Evolutionary conservation across 371 early-diverging fungal species (phyloP), one percentile per base, ranked within the genome.

Genomic region (Mortierella polycephala): DNA sequence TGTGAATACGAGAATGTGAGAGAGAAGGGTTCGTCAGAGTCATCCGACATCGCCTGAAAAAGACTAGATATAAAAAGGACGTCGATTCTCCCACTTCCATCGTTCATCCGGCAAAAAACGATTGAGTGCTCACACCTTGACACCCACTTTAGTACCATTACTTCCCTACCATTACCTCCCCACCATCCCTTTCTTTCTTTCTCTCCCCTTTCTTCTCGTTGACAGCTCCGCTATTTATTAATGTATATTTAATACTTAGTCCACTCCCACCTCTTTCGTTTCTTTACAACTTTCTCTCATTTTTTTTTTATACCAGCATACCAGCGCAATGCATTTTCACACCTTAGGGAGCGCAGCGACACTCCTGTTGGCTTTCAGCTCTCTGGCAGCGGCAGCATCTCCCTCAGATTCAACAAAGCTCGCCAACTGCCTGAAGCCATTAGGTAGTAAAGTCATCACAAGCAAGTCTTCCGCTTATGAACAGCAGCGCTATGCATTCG

Each of bases 401-500:
- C 49, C 71, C 23, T 39, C 61, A 13, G 39, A 53, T 39, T 50
- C 55, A 10, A 11, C 20, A 16, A 44, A 62, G 11, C 51, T 75
- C 50, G 12, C 49, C 70, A 60, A 20, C 16, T 71, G 55, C 56
- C 49, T 61, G 18, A 57, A 60, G 37, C 62, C 73, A 12, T 49
- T 73, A 9, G 79, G 69, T 13, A 56, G 62, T 42, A 75, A 69
- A 39, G 75, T 69, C 58, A 51, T 71, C 16, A 55, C 67, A 30
- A 52, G 53, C 30, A 65, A 53, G 20, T 13, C 57, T 8, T 13
- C 60, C 0, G 30, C 42, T 41, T 76, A 67, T 44, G 44, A 53
- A 18, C 44, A 64, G 46, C 49, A 76, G 16, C 63, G 77, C 14
- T 76, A 71, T 54, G 77, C 44, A 9, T 76, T 76, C 40, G 71